Evolutionary conservation across 768 basidiomycete species (phyloP), one percentile per base, ranked within the genome.

Genomic region (Rhizopogon vesiculosus): DNA sequence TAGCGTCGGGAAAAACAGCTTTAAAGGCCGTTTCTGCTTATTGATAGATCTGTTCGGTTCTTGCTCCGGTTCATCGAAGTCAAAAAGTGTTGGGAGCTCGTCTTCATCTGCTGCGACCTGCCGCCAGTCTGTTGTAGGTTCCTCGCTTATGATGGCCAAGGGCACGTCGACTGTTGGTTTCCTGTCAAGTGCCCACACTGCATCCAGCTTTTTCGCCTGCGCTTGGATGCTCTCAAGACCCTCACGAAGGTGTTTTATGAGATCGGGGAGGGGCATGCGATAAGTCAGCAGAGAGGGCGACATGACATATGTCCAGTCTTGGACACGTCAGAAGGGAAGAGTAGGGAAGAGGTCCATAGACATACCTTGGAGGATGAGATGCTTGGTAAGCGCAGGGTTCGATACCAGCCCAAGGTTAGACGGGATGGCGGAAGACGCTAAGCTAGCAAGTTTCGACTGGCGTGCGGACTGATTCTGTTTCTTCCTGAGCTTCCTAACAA

Each of bases 301-400:
- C 22, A 68, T 58, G 18, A 70, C 55, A 49, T 68, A 70, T 39
- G 66, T 63, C 69, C 69, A 69, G 38, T 49, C 69, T 69, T 22
- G 7, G 15, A 15, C 18, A 18, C 3, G 31, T 46, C 8, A 62
- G 55, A 45, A 38, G 48, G 9, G 25, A 3, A 2, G 42, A 42
- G 12, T 5, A 15, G 12, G 18, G n/a, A 1, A 3, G 25, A 25
- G n/a, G 10, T 42, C 19, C 16, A 49, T 7, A 19, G 1, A 51
- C 10, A 31, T 31, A 69, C 69, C 67, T 64, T 59, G 51, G 15
- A 64, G 33, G 9, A 64, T 38, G 15, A 61, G 48, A 38, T 49
- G 46, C 33, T 18, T 25, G 22, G 40, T 38, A 9, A 42, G 19
- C 13, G 35, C 42, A 42, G 46, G 41, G 22, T 56, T 18, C n/a